Base-by-base conservation (phyloP, 2,329 filamentous ascomycete genomes). In the Huntiella moniliformis region DNA sequence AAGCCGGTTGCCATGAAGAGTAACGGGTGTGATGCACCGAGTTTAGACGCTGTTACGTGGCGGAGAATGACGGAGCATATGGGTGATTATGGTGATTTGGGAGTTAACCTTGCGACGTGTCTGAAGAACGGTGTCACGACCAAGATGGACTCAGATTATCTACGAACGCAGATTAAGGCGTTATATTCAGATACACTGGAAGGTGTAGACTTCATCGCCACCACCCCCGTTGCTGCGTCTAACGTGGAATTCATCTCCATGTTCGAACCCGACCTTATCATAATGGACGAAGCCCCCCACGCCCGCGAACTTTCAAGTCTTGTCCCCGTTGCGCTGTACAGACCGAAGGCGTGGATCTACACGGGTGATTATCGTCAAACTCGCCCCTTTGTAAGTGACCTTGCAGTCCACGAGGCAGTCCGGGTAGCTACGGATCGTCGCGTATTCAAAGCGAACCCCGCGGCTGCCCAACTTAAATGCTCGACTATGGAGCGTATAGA, bases 181-280 rank as follows among this genome's bases (percentile, higher is more conserved):
- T 54, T 68, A 0, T 69, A 69, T 46, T 53, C 55, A 1, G 56
- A 58, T 2, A 61, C 65, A 0, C 53, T 68, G 0, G 50, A 50
- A 2, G 52, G 58, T 2, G 58, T 63, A 0, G 65, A 68, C 40
- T 67, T 68, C 44, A 57, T 69, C 1, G 64, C 65, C 0, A 66
- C 66, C 0, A 68, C 66, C 1, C 66, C 66, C 0, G 65, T 67
- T 1, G 63, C 65, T 3, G 61, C 63, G 0, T 34, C 47, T 3
- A 60, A 56, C 3, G 59, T 59, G 0, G 52, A 54, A 0, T 64
- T 68, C 32, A 52, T 57, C 0, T 57, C 55, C 2, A 55, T 85
- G 5, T 84, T 86, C 31, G 79, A 81, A 52, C 83, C 85, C 0
- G 82, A 91, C 53, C 77, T 93, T 52, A 74, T 91, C 0, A 87